phyloP scores from a whole-genome alignment of 2,329 filamentous ascomycete species.

The Paecilomyces sp. region DNA sequence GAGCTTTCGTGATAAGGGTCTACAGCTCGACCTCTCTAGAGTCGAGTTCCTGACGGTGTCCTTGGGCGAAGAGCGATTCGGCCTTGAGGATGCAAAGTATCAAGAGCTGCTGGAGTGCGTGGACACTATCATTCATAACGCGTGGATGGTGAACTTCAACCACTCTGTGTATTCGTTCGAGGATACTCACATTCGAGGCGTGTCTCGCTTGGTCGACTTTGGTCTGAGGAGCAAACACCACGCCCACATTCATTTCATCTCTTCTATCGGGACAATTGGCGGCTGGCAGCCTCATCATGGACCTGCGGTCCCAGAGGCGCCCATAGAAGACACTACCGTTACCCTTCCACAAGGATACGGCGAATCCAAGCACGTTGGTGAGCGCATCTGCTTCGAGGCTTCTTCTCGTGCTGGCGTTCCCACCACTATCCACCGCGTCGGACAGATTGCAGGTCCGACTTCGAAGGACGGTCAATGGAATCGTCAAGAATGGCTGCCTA shows the following conservation, averaged over 20 bases:
- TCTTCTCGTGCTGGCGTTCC: conserved; percentile 13
- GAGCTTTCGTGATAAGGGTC: conserved; percentile 27
- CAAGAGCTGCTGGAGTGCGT: conserved; percentile 6
- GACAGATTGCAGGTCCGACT: conserved; percentile 26
- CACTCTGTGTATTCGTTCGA: conserved; percentile 17
- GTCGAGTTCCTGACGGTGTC: conserved; percentile 22
- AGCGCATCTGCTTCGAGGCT: conserved; percentile 36
- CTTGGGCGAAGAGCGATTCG: conserved; percentile 12
- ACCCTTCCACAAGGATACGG: conserved; percentile 20
- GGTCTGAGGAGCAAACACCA: too few species aligned
- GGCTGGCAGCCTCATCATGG: too few species aligned
- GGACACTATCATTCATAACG: conserved; percentile 21
- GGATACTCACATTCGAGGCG: conserved; percentile 15
- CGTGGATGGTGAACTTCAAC: conserved; percentile 27
- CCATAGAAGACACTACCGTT: too few species aligned
- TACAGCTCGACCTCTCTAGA: conserved; percentile 18
- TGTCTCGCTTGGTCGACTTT: conserved; percentile 6
- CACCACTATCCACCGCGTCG: conserved; percentile 21
- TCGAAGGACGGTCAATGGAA: conserved; percentile 47
- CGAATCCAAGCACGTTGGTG: conserved; percentile 31
- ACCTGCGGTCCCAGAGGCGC: too few species aligned
- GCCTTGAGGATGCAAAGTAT: conserved; percentile 9
- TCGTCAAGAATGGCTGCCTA: conserved; percentile 35
- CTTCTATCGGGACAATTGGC: neutral
- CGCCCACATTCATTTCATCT: conserved; percentile 1